Conservation (phyloP, 352 stramenopile species). For the Pythium coloratum region DNA sequence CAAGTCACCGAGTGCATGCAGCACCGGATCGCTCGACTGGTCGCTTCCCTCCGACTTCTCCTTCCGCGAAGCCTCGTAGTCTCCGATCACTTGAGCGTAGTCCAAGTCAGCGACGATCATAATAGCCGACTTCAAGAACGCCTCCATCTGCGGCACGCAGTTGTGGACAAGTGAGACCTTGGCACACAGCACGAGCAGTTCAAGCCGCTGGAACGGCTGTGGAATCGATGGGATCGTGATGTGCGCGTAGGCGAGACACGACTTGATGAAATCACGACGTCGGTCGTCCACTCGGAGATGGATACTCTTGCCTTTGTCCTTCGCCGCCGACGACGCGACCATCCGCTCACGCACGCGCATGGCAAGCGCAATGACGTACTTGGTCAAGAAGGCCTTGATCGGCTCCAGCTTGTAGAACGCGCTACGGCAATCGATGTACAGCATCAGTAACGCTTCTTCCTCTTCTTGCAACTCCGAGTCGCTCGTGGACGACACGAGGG, state of each 20-base stretch:
- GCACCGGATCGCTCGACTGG: constrained; percentile 3
- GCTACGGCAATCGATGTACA: constrained; percentile 87
- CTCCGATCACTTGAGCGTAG: constrained; percentile 11
- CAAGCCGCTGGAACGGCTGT: constrained; percentile 44
- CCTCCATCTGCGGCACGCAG: constrained; percentile 87
- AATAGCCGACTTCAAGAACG: constrained; percentile 80
- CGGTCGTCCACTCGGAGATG: constrained; percentile 28
- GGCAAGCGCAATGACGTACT: constrained; percentile 56
- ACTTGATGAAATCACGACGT: constrained; percentile 81
- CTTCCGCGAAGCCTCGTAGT: neutral
- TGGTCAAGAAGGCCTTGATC: constrained; percentile 63
- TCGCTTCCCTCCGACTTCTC: neutral
- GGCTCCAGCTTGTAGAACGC: constrained; percentile 87
- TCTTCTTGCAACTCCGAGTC: constrained; percentile 49
- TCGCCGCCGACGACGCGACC: constrained; percentile 12
- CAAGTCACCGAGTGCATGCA: constrained; percentile 46
- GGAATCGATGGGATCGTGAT: constrained; percentile 89
- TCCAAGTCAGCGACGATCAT: constrained; percentile 75
- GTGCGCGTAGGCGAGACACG: constrained; percentile 87
- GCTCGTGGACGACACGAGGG: neutral
- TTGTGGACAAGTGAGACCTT: constrained; percentile 69
- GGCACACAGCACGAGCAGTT: constrained; percentile 64
- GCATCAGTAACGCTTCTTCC: constrained; percentile 78
- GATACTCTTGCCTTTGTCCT: constrained; percentile 1
- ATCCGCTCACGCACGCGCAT: constrained; percentile 55